Base-by-base conservation (phyloP, 116 monocot species). In the Iris pallida region DNA sequence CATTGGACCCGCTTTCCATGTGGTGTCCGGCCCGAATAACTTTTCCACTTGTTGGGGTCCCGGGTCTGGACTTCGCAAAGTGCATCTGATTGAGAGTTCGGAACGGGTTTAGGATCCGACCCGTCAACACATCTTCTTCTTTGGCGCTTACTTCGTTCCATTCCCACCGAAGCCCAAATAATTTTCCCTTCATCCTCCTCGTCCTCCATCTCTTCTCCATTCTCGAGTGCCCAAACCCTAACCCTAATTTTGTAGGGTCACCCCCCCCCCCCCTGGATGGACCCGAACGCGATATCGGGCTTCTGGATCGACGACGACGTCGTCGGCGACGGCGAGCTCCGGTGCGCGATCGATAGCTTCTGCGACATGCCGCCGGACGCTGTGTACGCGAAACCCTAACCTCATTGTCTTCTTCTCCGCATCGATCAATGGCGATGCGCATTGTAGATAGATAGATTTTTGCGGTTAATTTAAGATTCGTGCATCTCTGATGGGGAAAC, bases 241-340 rank as follows among this genome's bases (percentile, higher is more conserved):
- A 51, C 7, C 49, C 49, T 51, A 51, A 51, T 51, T 51, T 51
- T 51, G 30, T 30, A 30, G 49, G 49, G 13, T 51, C 11, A 13
- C 11, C 11, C 13, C 13, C 13, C 49, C 7, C 7, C 7, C 49
- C 13, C 49, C 49, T 1, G 7, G 12, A 84, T 80, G 83, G 79
- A 62, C 46, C 49, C 68, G 42, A 70, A 59, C 13, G 47, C 63
- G 68, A 75, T 83, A 20, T 53, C 64, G 13, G 84, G 79, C 55
- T 80, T 66, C 52, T 84, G 79, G 84, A 76, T 80, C 20, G 80
- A 84, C 18, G 78, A 78, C 9, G 63, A 66, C 16, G 78, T 59
- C 6, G 78, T 65, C 56, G 83, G 76, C 59, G 80, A 84, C 43
- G 80, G 80, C 45, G 84, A 84, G 65, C 63, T 76, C 55, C 64